These are phyloP conservation scores for Cryptosporidium bovis DNA, from an alignment of 169 alveolate species.

Conservation along the genomic window DNA sequence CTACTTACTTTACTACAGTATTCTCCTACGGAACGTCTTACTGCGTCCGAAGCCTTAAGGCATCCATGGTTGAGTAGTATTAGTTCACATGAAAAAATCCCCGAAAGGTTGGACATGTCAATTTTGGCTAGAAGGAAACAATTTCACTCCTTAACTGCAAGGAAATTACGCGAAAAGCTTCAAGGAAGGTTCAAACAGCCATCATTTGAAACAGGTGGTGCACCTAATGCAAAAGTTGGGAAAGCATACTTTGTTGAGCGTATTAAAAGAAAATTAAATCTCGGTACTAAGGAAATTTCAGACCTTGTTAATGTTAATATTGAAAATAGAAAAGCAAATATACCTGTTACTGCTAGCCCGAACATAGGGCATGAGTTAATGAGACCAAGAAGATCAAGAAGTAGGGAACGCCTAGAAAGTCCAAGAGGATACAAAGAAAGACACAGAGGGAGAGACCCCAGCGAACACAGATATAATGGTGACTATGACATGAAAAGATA, in stretches of 20 bases:
- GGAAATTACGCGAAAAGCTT: conserved; percentile 61
- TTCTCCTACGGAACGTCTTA: conserved; percentile 81
- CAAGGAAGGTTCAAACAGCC: conserved; percentile 63
- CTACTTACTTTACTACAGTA: conserved; percentile 79
- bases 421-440: not conserved
- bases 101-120: conserved; percentile 60
- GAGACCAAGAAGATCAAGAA: conserved; percentile 5
- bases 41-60: conserved; percentile 81
- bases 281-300: not conserved
- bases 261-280: not conserved
- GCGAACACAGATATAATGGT: not conserved
- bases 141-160: conserved; percentile 66
- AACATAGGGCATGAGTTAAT: not conserved
- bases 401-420: conserved; percentile 6
- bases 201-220: conserved; percentile 55
- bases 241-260: conserved; percentile 63
- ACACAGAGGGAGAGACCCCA: conserved; percentile 8
- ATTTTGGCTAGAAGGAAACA: conserved; percentile 38
- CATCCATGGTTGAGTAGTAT: conserved; percentile 81
- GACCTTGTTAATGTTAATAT: not conserved
- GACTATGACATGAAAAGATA: not conserved
- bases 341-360: not conserved
- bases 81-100: conserved; percentile 15
- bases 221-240: conserved; percentile 58
- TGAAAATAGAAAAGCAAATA: not conserved